Conservation (phyloP, 1,284 basidiomycete species). For the Puccinia novopanici region DNA sequence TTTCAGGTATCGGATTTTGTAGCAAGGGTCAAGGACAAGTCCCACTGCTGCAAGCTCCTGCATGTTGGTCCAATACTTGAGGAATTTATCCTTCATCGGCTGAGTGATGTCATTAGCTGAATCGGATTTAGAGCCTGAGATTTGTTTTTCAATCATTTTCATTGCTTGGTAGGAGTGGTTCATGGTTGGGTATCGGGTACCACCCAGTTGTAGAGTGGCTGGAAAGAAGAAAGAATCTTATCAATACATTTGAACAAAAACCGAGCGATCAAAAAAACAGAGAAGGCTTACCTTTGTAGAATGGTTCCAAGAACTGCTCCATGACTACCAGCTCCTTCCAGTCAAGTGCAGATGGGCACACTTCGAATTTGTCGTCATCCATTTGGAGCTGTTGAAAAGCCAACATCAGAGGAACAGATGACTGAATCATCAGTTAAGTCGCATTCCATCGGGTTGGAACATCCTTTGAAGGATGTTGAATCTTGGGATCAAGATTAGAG, state of each 20-base stretch:
- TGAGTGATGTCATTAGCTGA: background rate
- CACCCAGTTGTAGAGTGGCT: too few species aligned
- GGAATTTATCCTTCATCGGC: too few species aligned
- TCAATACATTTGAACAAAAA: too few species aligned
- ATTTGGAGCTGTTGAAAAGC: background rate
- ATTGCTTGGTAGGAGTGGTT: background rate
- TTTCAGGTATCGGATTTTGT: conserved; percentile 3
- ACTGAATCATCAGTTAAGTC: background rate
- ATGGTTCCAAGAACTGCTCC: background rate
- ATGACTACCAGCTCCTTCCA: background rate
- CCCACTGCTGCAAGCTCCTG: background rate
- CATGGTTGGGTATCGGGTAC: background rate
- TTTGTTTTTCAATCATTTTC: background rate
- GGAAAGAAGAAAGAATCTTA: too few species aligned
- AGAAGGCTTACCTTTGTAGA: background rate
- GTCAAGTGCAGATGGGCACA: background rate
- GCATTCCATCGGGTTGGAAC: background rate
- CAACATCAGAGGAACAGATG: background rate
- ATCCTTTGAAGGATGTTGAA: too few species aligned
- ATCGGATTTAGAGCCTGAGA: background rate
- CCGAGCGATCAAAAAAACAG: too few species aligned
- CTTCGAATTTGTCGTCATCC: background rate
- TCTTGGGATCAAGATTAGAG: background rate
- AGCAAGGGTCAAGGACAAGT: conserved; percentile 5
- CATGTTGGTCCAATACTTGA: background rate